Conservation (phyloP, 1,284 basidiomycete species). For the Mycena sp. region DNA sequence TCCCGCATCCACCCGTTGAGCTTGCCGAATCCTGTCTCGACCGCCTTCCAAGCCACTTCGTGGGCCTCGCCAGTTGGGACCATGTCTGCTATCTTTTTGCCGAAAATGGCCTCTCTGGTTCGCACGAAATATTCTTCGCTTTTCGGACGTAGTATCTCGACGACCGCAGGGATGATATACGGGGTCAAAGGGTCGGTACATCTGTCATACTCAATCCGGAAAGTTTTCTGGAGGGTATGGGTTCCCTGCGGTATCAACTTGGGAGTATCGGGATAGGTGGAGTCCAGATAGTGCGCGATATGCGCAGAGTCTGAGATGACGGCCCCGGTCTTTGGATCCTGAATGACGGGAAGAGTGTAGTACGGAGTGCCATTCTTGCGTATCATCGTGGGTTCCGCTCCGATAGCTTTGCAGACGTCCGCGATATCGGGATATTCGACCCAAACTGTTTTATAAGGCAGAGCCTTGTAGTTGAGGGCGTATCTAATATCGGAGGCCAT, state of each 20-base stretch:
- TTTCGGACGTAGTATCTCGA: conserved; percentile 37
- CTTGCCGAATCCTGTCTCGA: conserved; percentile 41
- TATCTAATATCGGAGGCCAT: conserved; percentile 31
- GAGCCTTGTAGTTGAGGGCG: conserved; percentile 41
- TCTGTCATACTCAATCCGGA: conserved; percentile 33
- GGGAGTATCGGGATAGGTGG: conserved; percentile 50
- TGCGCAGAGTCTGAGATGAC: conserved; percentile 49
- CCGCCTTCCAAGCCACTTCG: conserved; percentile 39
- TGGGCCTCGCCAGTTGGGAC: conserved; percentile 38
- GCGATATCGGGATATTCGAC: conserved; percentile 44
- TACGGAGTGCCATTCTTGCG: conserved; percentile 17
- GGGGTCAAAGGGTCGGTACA: conserved; percentile 16
- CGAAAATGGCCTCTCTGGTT: conserved; percentile 43
- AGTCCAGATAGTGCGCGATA: conserved; percentile 57
- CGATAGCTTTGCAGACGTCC: conserved; percentile 36
- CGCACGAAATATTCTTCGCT: conserved; percentile 47
- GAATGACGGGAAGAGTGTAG: conserved; percentile 35
- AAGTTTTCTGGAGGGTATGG: conserved; percentile 41
- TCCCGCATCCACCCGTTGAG: conserved; percentile 36
- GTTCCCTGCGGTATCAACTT: conserved; percentile 41
- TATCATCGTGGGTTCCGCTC: conserved; percentile 34
- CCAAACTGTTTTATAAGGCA: conserved; percentile 40
- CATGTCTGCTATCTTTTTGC: conserved; percentile 45
- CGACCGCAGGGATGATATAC: conserved; percentile 30
- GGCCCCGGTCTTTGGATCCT: conserved; percentile 41